Evolutionary conservation across 1,139 yeast genomes (phyloP).

Genomic region (Magnusiomyces sp.): DNA sequence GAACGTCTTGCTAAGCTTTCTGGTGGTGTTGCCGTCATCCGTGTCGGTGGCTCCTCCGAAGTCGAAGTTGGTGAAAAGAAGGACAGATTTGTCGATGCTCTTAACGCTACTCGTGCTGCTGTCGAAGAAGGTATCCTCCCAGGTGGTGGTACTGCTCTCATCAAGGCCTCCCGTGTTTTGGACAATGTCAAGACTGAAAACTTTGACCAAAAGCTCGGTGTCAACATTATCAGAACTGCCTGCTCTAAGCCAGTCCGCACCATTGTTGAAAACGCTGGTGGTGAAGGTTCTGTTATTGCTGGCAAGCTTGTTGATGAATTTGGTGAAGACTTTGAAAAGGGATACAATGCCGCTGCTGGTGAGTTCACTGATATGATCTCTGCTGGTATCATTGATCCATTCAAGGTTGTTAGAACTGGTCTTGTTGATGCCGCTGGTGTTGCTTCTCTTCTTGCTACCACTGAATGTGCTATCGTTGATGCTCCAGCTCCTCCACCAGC

Average conservation of each 20-base stretch:
- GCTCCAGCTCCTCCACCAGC: constrained; percentile 85
- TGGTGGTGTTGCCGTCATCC: constrained; percentile 98
- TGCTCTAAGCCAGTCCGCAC: constrained; percentile 95
- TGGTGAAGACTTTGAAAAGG: constrained; percentile 79
- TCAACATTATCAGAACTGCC: constrained; percentile 89
- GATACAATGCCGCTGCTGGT: constrained; percentile 91
- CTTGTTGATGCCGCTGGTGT: constrained; percentile 97
- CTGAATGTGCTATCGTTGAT: constrained; percentile 97
- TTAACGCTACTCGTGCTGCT: constrained; percentile 99
- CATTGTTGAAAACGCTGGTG: constrained; percentile 97
- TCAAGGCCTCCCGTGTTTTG: constrained; percentile 83
- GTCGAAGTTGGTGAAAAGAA: constrained; percentile 99
- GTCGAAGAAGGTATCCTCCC: constrained; percentile 99
- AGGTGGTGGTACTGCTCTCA: constrained; percentile 99
- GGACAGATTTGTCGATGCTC: constrained; percentile 98
- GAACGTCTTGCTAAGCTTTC: constrained; percentile 97
- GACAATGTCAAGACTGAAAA: constrained; percentile 75
- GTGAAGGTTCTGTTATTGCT: constrained; percentile 95
- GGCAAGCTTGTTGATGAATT: constrained; percentile 83
- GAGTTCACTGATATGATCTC: constrained; percentile 95
- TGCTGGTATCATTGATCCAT: constrained; percentile 97
- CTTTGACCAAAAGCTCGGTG: constrained; percentile 98
- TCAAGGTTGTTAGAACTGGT: constrained; percentile 97
- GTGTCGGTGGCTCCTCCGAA: constrained; percentile 98
- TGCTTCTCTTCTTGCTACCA: constrained; percentile 94